phyloP scores from a whole-genome alignment of 2,329 filamentous ascomycete genomes.

The Sphaceloma murrayae region DNA sequence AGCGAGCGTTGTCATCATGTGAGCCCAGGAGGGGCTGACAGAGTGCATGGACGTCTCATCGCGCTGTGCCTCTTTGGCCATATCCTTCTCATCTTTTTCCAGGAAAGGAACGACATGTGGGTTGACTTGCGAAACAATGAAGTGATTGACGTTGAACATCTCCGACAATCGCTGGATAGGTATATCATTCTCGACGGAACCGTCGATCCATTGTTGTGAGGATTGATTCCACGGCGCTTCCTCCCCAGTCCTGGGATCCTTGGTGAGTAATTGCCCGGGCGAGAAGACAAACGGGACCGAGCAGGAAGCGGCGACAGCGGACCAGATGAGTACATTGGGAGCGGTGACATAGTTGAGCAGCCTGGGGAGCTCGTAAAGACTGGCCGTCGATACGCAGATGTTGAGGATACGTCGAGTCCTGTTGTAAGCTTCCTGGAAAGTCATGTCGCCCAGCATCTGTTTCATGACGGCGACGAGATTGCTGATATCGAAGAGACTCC shows the following conservation, averaged over 20 bases:
- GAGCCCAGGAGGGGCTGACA: slow-evolving; percentile 49
- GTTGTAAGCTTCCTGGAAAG: slow-evolving; percentile 92
- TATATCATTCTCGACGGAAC: slow-evolving; percentile 87
- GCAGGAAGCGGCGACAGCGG: slow-evolving; percentile 89
- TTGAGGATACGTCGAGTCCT: slow-evolving; percentile 87
- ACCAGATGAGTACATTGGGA: slow-evolving; percentile 93
- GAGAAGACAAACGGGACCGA: slow-evolving; percentile 83
- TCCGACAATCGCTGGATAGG: slow-evolving; percentile 83
- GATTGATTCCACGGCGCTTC: slow-evolving; percentile 77
- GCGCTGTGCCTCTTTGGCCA: slow-evolving; percentile 20
- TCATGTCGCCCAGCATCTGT: slow-evolving; percentile 72
- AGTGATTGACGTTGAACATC: slow-evolving; percentile 98
- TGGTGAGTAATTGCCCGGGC: slow-evolving; percentile 67
- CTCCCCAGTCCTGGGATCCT: slow-evolving; percentile 70
- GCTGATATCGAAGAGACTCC: slow-evolving; percentile 74
- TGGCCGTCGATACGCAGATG: slow-evolving; percentile 83
- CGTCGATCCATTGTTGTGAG: slow-evolving; percentile 82
- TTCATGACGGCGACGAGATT: slow-evolving; percentile 76
- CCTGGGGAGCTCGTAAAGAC: slow-evolving; percentile 75
- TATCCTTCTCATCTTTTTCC: slow-evolving; percentile 53
- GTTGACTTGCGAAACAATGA: slow-evolving; percentile 95
- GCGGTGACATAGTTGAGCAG: slow-evolving; percentile 89
- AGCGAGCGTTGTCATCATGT: slow-evolving; percentile 59
- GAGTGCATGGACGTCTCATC: slow-evolving; percentile 23
- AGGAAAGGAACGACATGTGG: slow-evolving; percentile 87